phyloP scores from a whole-genome alignment of 805 yeast genomes.

The Metschnikowia gelsemii region DNA sequence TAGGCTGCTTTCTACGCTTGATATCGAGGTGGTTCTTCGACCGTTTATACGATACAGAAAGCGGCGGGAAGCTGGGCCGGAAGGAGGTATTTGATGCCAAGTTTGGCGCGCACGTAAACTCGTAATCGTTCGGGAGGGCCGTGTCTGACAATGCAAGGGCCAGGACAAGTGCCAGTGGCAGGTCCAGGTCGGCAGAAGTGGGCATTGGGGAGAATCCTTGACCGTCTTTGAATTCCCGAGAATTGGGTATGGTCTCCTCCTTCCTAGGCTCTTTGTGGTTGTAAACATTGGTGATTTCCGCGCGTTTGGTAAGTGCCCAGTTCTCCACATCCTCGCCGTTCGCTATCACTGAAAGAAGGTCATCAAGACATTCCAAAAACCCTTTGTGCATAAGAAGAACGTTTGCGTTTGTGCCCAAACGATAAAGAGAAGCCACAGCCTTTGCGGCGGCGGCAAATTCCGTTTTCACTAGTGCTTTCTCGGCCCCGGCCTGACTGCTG shows the following conservation, averaged over 20 bases:
- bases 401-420: slow-evolving; percentile 55
- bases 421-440: slow-evolving; percentile 51
- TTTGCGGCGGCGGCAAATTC: slow-evolving; percentile 45
- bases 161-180: no score
- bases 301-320: slow-evolving; percentile 50
- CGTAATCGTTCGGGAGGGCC: slow-evolving; percentile 28
- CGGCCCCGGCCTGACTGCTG: not conserved
- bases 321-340: slow-evolving; percentile 48
- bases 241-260: not conserved
- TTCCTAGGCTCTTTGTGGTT: slow-evolving; percentile 12
- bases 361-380: slow-evolving; percentile 60
- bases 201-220: slow-evolving; percentile 2
- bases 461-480: slow-evolving; percentile 7
- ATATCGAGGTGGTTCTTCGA: slow-evolving; percentile 10
- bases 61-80: slow-evolving; percentile 37
- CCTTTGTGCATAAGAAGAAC: slow-evolving; percentile 53
- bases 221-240: not conserved
- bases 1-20: slow-evolving; percentile 7
- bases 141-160: no score
- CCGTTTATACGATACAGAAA: slow-evolving; percentile 35
- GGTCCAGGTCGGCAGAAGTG: slow-evolving; percentile 3
- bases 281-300: slow-evolving; percentile 35
- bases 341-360: slow-evolving; percentile 44
- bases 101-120: slow-evolving; percentile 32
- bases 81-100: slow-evolving; percentile 30